These are phyloP conservation scores for Poa annua DNA, from an alignment of 176 grass and related monocot species.

Conservation along the genomic window DNA sequence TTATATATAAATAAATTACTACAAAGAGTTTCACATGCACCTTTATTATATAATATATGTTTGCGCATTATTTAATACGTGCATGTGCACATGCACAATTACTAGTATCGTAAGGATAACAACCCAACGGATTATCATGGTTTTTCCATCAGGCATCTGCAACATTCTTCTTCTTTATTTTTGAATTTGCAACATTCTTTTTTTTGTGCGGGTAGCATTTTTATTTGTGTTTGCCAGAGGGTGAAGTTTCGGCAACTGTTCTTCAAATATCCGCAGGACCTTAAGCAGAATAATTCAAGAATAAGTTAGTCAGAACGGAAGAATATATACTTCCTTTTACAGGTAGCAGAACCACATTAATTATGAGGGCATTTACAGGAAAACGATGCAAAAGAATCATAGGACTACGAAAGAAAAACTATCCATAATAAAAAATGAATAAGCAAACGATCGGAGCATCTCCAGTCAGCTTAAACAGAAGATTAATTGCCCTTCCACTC, in stretches of 20 bases:
- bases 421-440: not conserved
- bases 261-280: not conserved
- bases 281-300: not conserved
- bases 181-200: too few relatives aligned
- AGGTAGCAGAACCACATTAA: not conserved
- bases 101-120: too few relatives aligned
- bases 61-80: too few relatives aligned
- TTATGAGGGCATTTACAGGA: not conserved
- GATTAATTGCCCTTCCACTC: not conserved
- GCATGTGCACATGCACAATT: too few relatives aligned
- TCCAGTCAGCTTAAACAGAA: not conserved
- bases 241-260: constrained; percentile 34
- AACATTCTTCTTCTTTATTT: not conserved
- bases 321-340: constrained; percentile 32
- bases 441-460: not conserved
- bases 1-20: too few relatives aligned
- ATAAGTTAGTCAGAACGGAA: not conserved
- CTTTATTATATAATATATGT: too few relatives aligned
- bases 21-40: too few relatives aligned
- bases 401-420: too few relatives aligned
- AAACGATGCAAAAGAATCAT: not conserved
- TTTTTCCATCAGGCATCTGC: not conserved
- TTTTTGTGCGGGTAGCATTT: not conserved
- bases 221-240: constrained; percentile 31
- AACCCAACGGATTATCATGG: not conserved